Evolutionary conservation across 2,329 filamentous ascomycete species (phyloP).

Genomic region (Calonectria ilicicola): DNA sequence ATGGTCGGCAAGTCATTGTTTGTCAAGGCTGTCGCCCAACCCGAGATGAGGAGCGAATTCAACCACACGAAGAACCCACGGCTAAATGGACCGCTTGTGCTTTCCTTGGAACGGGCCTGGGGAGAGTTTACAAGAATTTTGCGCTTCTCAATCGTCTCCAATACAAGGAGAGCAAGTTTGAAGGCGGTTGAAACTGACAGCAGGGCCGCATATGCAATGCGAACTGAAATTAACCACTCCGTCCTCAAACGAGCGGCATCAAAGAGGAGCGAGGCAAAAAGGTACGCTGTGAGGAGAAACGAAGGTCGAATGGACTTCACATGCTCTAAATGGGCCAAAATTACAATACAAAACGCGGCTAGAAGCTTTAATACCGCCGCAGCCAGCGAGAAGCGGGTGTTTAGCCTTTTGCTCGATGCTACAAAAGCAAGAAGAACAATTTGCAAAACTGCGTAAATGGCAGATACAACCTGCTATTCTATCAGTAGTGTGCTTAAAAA

Average conservation of each 20-base stretch:
- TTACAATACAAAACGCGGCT: constrained; percentile 41
- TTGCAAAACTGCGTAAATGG: constrained; percentile 39
- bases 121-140: constrained; percentile 52
- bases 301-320: constrained; percentile 49
- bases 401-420: constrained; percentile 38
- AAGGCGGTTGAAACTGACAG: constrained; percentile 35
- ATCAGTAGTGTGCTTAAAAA: background rate
- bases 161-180: constrained; percentile 41
- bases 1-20: constrained; percentile 44
- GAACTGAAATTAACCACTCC: constrained; percentile 46
- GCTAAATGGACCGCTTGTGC: constrained; percentile 54
- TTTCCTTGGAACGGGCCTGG: constrained; percentile 59
- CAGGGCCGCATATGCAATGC: constrained; percentile 40
- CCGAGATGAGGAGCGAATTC: constrained; percentile 59
- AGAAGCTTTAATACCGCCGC: constrained; percentile 44
- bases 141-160: constrained; percentile 49
- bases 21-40: constrained; percentile 54
- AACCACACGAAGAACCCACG: constrained; percentile 50
- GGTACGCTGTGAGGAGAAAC: constrained; percentile 44
- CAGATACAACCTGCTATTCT: constrained; percentile 35
- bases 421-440: constrained; percentile 42
- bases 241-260: constrained; percentile 48
- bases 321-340: constrained; percentile 46
- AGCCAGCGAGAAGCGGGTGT: constrained; percentile 45
- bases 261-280: constrained; percentile 47